Percentiles rank a stretch among this genome's conserved stretches.
Conservation (phyloP, 371 early-diverging fungal species). For the Sanchytrium tribonematis region DNA sequence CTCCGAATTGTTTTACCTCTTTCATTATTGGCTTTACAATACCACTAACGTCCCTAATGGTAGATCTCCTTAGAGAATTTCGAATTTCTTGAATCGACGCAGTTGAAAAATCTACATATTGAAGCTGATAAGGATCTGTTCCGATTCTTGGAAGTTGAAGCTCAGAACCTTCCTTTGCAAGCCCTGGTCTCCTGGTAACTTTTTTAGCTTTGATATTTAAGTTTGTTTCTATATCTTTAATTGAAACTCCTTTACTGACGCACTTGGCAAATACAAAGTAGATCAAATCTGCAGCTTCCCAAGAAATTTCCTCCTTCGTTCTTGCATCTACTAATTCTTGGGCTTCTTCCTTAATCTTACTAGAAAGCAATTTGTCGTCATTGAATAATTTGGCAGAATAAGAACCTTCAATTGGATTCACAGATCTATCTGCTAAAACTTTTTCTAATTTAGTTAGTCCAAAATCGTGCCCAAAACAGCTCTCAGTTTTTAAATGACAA, state of each 20-base stretch:
- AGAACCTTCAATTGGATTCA: constrained; percentile 47
- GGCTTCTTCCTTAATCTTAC: constrained; percentile 89
- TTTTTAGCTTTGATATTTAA: constrained; percentile 51
- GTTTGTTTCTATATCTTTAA: constrained; percentile 58
- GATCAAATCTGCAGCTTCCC: constrained; percentile 82
- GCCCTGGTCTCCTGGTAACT: constrained; percentile 65
- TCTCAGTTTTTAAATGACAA: constrained; percentile 67
- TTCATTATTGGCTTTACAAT: too few species aligned
- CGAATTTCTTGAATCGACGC: too few species aligned
- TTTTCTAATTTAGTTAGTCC: constrained; percentile 41
- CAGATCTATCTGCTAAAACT: constrained; percentile 31
- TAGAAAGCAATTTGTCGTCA: constrained; percentile 40
- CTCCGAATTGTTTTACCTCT: too few species aligned
- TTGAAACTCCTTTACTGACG: constrained; percentile 39
- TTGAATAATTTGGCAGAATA: constrained; percentile 69
- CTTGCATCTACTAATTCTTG: constrained; percentile 60
- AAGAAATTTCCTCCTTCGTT: constrained; percentile 44
- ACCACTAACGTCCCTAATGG: too few species aligned
- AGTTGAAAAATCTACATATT: too few species aligned
- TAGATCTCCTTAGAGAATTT: too few species aligned
- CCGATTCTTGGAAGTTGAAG: too few species aligned
- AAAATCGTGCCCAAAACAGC: constrained; percentile 55
- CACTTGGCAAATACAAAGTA: constrained; percentile 79
- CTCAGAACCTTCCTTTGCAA: constrained; percentile 50
- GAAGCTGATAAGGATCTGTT: too few species aligned